Evolutionary conservation across 2,329 filamentous ascomycete species (phyloP).

Genomic region (Claviceps africana): DNA sequence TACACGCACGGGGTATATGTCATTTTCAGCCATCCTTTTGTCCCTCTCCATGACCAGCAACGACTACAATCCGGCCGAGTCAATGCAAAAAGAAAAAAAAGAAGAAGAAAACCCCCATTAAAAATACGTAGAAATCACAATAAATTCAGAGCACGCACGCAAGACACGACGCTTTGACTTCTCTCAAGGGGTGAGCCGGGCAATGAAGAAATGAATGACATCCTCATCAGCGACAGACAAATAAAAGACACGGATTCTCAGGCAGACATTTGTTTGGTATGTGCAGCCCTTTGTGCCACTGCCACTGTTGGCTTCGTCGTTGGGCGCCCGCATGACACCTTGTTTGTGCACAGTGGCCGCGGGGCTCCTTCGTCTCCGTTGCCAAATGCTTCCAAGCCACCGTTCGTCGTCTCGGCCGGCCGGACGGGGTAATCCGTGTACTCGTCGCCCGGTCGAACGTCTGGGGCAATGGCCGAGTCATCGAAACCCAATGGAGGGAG

Average conservation of each 20-base stretch:
- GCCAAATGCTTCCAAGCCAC: constrained; percentile 26
- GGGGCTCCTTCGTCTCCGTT: constrained; percentile 25
- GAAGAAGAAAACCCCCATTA: too few species aligned
- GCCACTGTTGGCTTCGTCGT: constrained; percentile 26
- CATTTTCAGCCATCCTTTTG: neutral
- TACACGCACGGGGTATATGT: constrained; percentile 1
- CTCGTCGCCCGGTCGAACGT: constrained; percentile 26
- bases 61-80: neutral
- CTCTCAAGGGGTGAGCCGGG: neutral
- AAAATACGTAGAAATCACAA: neutral
- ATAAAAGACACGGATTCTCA: neutral
- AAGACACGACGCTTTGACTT: neutral
- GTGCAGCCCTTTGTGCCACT: constrained; percentile 11
- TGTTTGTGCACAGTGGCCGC: constrained; percentile 43
- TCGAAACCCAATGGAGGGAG: constrained; percentile 10
- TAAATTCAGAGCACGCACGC: neutral
- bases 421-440: constrained; percentile 38
- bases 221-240: neutral
- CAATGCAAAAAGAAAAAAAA: neutral
- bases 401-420: constrained; percentile 30
- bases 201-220: neutral
- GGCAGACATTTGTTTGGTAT: constrained; percentile 10
- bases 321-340: constrained; percentile 49
- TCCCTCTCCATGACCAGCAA: neutral
- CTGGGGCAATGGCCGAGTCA: constrained; percentile 23